phyloP scores from a whole-genome alignment of 148 eudicot genomes.

The Euryodendron excelsum region DNA sequence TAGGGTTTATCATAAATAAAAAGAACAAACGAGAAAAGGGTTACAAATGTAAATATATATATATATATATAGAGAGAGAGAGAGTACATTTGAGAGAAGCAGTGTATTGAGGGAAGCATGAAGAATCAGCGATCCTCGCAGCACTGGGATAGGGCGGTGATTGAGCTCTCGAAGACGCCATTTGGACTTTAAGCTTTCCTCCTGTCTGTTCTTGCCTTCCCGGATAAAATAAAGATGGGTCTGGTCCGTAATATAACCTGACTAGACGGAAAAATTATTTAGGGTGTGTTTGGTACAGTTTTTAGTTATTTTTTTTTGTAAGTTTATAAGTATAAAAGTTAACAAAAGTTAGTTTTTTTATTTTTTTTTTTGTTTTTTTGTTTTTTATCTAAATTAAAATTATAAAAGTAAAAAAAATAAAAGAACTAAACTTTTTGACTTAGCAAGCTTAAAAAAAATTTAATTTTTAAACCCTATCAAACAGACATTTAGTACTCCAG shows the following conservation, averaged over 20 bases:
- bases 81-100: conserved; percentile 85
- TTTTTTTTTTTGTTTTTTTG: too few species aligned
- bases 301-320: too few species aligned
- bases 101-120: conserved; percentile 75
- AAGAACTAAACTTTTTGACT: too few species aligned
- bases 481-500: too few species aligned
- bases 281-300: too few species aligned
- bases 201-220: not conserved
- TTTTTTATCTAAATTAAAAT: too few species aligned
- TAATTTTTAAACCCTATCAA: too few species aligned
- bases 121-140: conserved; percentile 73
- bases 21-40: not conserved
- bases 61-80: not conserved
- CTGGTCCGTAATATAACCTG: not conserved
- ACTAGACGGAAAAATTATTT: too few species aligned
- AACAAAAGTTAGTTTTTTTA: too few species aligned
- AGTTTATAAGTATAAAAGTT: too few species aligned
- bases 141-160: conserved; percentile 74
- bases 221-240: not conserved
- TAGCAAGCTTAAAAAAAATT: too few species aligned
- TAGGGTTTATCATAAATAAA: not conserved
- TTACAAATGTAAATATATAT: not conserved
- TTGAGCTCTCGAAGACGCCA: conserved; percentile 42
- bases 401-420: too few species aligned
- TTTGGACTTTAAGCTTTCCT: not conserved